Conservation (phyloP, 345 rosid species). For the Hibiscus mutabilis region DNA sequence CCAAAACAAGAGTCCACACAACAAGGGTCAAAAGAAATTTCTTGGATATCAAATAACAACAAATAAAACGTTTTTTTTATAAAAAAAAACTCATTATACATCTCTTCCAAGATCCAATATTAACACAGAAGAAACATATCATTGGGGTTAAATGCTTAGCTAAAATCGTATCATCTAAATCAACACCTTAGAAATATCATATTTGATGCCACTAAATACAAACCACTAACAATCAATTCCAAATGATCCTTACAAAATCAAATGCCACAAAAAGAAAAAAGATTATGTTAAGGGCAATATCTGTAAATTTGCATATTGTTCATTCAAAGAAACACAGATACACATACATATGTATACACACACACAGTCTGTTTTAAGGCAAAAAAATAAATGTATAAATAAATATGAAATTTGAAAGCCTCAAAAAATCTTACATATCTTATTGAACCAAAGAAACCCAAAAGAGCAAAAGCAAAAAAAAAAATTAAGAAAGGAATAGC, state of each 20-base stretch:
- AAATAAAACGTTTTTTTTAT: no score
- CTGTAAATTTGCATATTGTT: not conserved
- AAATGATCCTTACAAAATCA: not conserved
- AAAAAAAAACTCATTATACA: not conserved
- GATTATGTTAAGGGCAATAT: not conserved
- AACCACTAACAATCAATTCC: not conserved
- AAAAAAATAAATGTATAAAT: not conserved
- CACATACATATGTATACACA: not conserved
- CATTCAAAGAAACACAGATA: not conserved
- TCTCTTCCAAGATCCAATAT: not conserved
- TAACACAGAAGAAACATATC: not conserved
- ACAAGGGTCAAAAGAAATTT: no score
- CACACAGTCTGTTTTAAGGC: not conserved
- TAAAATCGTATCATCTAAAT: not conserved
- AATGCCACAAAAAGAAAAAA: not conserved
- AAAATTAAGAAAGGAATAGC: no score
- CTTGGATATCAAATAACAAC: not conserved
- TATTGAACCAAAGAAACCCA: not conserved
- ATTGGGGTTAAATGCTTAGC: not conserved
- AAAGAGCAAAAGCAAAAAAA: no score
- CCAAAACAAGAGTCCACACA: no score
- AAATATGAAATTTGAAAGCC: not conserved
- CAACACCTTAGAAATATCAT: not conserved
- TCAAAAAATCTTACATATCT: not conserved
- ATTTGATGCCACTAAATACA: not conserved